phyloP scores from a whole-genome alignment of 2,329 filamentous ascomycete genomes.

The Phaeosphaeria sp. region DNA sequence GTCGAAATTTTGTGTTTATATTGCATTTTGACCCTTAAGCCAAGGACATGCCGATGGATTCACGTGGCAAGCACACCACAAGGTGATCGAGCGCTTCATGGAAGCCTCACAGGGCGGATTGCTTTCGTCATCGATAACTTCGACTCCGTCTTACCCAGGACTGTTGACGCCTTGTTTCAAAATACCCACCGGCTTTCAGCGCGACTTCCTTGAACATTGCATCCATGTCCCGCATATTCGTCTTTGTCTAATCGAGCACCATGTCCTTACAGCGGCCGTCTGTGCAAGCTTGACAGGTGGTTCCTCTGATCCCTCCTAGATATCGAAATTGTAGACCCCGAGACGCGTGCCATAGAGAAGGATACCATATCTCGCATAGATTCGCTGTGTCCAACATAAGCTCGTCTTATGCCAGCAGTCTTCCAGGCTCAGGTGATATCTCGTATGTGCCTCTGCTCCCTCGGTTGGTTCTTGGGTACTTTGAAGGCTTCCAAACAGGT shows the following conservation, averaged over 20 bases:
- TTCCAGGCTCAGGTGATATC: too few species aligned
- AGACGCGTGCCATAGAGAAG: conserved; percentile 32
- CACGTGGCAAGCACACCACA: background rate
- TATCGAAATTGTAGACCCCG: conserved; percentile 10
- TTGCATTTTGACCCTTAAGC: background rate
- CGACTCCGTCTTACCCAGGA: too few species aligned
- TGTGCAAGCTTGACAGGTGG: background rate
- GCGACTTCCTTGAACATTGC: conserved; percentile 6
- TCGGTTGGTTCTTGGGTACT: too few species aligned
- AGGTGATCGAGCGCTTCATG: background rate
- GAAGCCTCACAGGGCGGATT: too few species aligned
- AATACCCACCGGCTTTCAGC: conserved; percentile 4
- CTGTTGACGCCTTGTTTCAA: background rate
- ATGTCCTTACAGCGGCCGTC: background rate
- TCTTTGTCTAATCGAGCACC: conserved; percentile 14
- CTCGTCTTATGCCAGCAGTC: too few species aligned
- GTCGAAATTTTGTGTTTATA: background rate
- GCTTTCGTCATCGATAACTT: too few species aligned
- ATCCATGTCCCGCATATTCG: conserved; percentile 5
- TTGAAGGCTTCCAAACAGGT: too few species aligned
- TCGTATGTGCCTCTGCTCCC: too few species aligned
- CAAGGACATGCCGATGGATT: too few species aligned
- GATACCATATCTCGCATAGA: conserved; percentile 26
- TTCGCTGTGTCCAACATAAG: conserved; percentile 18
- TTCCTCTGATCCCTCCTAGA: background rate